These are phyloP conservation scores for Kodamaea hsintzibuensis DNA, from an alignment of 805 yeast species.

Conservation along the genomic window DNA sequence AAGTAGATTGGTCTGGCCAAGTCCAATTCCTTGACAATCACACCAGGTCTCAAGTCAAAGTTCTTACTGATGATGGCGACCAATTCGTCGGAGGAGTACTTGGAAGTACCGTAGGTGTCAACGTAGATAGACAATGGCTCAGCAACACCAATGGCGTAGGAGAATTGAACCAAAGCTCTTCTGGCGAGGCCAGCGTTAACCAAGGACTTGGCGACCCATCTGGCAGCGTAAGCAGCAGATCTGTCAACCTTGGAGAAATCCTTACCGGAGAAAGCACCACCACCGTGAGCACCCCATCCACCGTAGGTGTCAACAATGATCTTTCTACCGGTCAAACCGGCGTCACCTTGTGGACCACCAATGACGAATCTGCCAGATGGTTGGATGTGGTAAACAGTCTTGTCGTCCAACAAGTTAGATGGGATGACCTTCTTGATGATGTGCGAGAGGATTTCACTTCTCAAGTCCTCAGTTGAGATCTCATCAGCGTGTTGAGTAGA, in stretches of 20 bases:
- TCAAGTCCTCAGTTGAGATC: constrained; percentile 89
- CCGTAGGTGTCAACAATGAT: constrained; percentile 99
- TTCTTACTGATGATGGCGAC: constrained; percentile 89
- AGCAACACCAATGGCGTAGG: constrained; percentile 99
- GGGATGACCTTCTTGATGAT: constrained; percentile 93
- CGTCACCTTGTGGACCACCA: constrained; percentile 99
- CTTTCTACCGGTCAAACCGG: constrained; percentile 99
- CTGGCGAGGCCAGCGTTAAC: constrained; percentile 93
- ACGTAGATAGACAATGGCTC: constrained; percentile 98
- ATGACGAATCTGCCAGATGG: constrained; percentile 99
- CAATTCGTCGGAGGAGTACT: constrained; percentile 83
- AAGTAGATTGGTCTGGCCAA: constrained; percentile 99
- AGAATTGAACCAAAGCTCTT: constrained; percentile 97
- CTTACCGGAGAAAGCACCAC: constrained; percentile 99
- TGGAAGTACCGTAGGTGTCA: constrained; percentile 97
- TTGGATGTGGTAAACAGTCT: constrained; percentile 96
- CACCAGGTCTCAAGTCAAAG: constrained; percentile 99
- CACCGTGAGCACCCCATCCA: constrained; percentile 99
- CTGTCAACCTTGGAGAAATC: constrained; percentile 99
- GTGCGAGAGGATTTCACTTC: constrained; percentile 74
- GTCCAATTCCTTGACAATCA: constrained; percentile 92
- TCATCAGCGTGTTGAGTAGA: constrained; percentile 98
- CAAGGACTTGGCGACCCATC: constrained; percentile 99
- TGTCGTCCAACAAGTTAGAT: constrained; percentile 84
- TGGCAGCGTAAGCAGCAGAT: constrained; percentile 99